These are phyloP conservation scores for Candida lessepsii DNA, from an alignment of 805 yeast genomes.

Conservation along the genomic window DNA sequence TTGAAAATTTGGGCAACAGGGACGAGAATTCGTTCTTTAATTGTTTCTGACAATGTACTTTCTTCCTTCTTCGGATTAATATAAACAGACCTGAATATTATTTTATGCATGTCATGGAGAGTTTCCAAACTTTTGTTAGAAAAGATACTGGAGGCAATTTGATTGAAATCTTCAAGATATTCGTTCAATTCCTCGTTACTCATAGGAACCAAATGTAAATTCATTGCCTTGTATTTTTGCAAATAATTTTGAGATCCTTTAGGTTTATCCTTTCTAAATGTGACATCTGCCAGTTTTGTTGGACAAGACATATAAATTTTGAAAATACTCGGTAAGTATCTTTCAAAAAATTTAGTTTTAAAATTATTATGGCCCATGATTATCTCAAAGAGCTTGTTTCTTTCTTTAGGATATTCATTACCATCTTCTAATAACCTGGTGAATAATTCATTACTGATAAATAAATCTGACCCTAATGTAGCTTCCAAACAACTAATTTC, in stretches of 20 bases:
- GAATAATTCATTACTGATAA: conserved; percentile 1
- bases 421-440: conserved; percentile 1
- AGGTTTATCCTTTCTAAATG: not conserved
- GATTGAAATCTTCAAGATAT: conserved; percentile 1
- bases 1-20: conserved; percentile 1
- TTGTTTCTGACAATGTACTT: not conserved
- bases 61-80: not conserved
- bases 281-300: not conserved
- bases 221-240: conserved; percentile 1
- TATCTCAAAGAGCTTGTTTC: not conserved
- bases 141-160: conserved; percentile 4
- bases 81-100: not conserved
- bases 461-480: not conserved
- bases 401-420: not conserved
- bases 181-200: conserved; percentile 2
- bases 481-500: not conserved
- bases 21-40: not conserved
- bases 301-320: not conserved
- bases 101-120: not conserved
- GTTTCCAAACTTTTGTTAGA: not conserved
- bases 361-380: not conserved
- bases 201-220: conserved; percentile 2
- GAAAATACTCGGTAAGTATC: not conserved
- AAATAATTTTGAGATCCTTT: not conserved
- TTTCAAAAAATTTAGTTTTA: not conserved